Base-by-base conservation (phyloP, 768 basidiomycete genomes). In the Serendipita sp. region DNA sequence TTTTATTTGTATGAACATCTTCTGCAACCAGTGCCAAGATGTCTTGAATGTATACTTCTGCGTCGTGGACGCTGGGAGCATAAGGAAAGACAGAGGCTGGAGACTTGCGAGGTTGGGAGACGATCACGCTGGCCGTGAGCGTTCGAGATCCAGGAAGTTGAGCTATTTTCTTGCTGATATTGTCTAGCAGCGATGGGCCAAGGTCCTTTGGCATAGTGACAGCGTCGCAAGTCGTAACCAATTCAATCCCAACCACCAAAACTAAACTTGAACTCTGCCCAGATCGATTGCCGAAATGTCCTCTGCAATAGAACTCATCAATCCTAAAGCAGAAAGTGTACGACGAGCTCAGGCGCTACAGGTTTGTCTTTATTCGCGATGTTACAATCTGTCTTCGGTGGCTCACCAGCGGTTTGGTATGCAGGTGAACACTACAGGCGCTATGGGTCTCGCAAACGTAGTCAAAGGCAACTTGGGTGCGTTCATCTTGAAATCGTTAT, bases 381-480 rank as follows among this genome's bases (percentile, higher is more conserved):
- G 58, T 13, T n/a, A 13, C 28, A 14, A 30, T 24, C n/a, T 13
- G 20, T 26, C 17, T 14, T 3, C 31, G 44, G 33, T 4, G n/a
- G 48, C 43, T 61, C 17, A 26, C 41, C 68, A 62, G 42, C 33
- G 68, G 63, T 62, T 53, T 65, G 65, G 67, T 14, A 16, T 68
- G 53, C 68, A 91, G 90, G 90, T 92, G 63, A 92, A 90, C 69
- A 90, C 84, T 67, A 90, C 81, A 71, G 94, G 94, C 67, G 95
- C 96, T 64, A 90, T 97, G 82, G 95, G 95, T 66, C 86, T 99
- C 63, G 95, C 96, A 45, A 88, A 82, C 72, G 95, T 99, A 65
- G 96, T 99, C 68, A 95, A 92, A 79, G 84, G 88, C 70, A 98
- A 99, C 77, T 79, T 99, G 66, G 94, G 95, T 95, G 67, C 69